These are phyloP conservation scores for Neoboletus subvelutipes DNA, from an alignment of 768 basidiomycete genomes.

Conservation along the genomic window DNA sequence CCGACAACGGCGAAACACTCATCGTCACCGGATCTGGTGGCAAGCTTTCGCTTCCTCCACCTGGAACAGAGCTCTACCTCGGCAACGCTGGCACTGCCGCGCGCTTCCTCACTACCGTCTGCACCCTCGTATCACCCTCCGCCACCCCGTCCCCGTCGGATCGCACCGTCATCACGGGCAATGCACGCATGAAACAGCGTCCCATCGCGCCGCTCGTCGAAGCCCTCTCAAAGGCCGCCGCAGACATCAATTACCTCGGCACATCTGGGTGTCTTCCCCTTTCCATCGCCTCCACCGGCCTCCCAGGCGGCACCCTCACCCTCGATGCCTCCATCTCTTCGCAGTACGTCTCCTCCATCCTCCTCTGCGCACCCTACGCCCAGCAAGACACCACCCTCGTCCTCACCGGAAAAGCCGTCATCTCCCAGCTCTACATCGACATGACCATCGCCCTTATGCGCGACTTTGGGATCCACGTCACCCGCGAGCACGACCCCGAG, in stretches of 20 bases:
- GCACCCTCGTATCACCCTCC: slow-evolving; percentile 71
- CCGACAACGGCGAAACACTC: slow-evolving; percentile 94
- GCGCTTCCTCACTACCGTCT: slow-evolving; percentile 95
- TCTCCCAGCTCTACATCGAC: slow-evolving; percentile 98
- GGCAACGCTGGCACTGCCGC: slow-evolving; percentile 98
- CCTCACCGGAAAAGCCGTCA: slow-evolving; percentile 91
- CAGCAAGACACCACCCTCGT: slow-evolving; percentile 79
- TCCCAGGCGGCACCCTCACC: slow-evolving; percentile 78
- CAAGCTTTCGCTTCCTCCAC: slow-evolving; percentile 68
- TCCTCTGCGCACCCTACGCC: slow-evolving; percentile 96
- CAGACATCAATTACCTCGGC: slow-evolving; percentile 75
- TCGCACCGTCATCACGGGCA: slow-evolving; percentile 88
- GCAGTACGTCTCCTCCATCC: slow-evolving; percentile 97
- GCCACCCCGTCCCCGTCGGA: slow-evolving; percentile 35
- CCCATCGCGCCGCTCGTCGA: slow-evolving; percentile 95
- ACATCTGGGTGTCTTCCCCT: slow-evolving; percentile 84
- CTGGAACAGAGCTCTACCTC: slow-evolving; percentile 88
- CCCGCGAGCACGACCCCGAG: slow-evolving; percentile 56
- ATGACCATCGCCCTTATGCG: slow-evolving; percentile 99
- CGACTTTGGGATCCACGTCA: slow-evolving; percentile 81
- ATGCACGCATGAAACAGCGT: slow-evolving; percentile 98
- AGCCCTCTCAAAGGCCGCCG: slow-evolving; percentile 81
- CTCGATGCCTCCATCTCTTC: slow-evolving; percentile 94
- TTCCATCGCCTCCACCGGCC: slow-evolving; percentile 77
- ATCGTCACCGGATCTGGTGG: slow-evolving; percentile 89